A percentile compares a stretch with the other conserved stretches of the same genome.
These are phyloP conservation scores for Massariosphaeria phaeospora DNA, from an alignment of 495 filamentous ascomycete species.

Conservation along the genomic window DNA sequence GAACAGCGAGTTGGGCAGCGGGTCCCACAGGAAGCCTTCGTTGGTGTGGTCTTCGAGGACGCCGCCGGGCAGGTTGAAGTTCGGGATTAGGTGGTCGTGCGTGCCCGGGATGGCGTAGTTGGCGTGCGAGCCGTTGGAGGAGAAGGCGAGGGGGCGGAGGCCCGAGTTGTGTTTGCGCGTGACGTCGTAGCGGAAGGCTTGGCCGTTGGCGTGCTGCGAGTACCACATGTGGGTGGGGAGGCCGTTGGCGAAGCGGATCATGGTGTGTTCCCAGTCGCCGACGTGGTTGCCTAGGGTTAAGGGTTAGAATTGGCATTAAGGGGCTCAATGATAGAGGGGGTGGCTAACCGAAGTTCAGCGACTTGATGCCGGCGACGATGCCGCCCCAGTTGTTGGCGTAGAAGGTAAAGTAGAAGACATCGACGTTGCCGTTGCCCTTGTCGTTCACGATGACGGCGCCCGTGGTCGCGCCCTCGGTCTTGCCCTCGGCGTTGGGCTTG, in stretches of 20 bases:
- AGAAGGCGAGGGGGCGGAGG: constrained; percentile 48
- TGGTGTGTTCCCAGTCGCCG: constrained; percentile 65
- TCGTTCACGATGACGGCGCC: constrained; percentile 54
- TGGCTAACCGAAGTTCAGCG: constrained; percentile 27
- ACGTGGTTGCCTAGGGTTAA: constrained; percentile 51
- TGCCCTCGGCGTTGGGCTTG: constrained; percentile 46
- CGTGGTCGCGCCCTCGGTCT: constrained; percentile 46
- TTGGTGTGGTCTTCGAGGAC: constrained; percentile 26
- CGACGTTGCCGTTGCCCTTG: constrained; percentile 50
- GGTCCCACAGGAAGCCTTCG: constrained; percentile 48
- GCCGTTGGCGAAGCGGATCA: constrained; percentile 61
- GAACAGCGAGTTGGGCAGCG: constrained; percentile 47
- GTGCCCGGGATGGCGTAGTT: constrained; percentile 51
- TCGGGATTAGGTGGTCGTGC: constrained; percentile 35
- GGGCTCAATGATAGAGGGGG: background rate
- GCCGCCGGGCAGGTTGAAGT: constrained; percentile 29
- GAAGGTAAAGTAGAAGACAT: constrained; percentile 69
- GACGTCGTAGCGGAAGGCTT: constrained; percentile 58
- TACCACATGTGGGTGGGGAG: constrained; percentile 57
- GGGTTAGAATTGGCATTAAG: constrained; percentile 33
- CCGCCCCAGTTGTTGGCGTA: constrained; percentile 56
- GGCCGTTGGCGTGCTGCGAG: constrained; percentile 57
- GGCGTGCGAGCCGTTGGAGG: constrained; percentile 55
- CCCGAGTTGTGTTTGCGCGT: constrained; percentile 44
- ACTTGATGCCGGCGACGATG: constrained; percentile 35